Percentiles rank a stretch among this genome's conserved stretches.
Conservation (phyloP, 116 monocot species). For the Cymodocea nodosa region DNA sequence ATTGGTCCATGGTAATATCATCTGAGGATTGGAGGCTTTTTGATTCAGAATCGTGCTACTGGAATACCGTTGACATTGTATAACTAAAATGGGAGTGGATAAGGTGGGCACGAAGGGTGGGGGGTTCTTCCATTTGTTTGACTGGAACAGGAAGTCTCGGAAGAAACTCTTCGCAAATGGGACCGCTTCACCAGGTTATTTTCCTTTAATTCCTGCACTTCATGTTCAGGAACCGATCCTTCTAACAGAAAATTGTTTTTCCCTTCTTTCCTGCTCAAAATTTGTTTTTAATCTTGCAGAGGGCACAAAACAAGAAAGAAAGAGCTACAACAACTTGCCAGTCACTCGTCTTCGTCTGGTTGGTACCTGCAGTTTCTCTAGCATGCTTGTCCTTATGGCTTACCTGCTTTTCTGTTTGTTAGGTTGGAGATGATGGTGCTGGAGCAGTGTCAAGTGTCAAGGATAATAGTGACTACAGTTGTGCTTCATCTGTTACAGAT, state of each 20-base stretch:
- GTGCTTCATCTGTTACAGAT: slow-evolving; percentile 84
- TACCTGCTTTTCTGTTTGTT: neutral
- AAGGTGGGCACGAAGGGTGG: slow-evolving; percentile 35
- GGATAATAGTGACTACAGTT: slow-evolving; percentile 70
- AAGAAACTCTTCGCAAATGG: slow-evolving; percentile 78
- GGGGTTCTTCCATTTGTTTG: slow-evolving; percentile 85
- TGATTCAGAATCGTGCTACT: slow-evolving; percentile 1
- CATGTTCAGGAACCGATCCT: neutral
- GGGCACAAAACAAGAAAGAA: slow-evolving; percentile 47
- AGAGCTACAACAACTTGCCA: slow-evolving; percentile 20
- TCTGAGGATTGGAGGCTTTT: neutral
- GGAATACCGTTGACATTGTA: neutral
- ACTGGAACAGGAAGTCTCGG: slow-evolving; percentile 83
- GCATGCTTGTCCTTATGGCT: neutral
- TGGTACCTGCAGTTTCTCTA: slow-evolving; percentile 10
- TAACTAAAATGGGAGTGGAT: slow-evolving; percentile 42
- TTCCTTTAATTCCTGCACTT: slow-evolving; percentile 7
- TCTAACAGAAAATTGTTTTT: neutral
- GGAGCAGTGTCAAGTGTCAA: slow-evolving; percentile 41
- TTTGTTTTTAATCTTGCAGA: slow-evolving; percentile 27
- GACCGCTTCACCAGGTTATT: slow-evolving; percentile 57
- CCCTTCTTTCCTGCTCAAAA: neutral
- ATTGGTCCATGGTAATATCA: too few species aligned
- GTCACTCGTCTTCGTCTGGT: slow-evolving; percentile 38
- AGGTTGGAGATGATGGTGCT: slow-evolving; percentile 47